Percentiles rank a stretch among this genome's conserved stretches.
Evolutionary conservation across 768 basidiomycete genomes (phyloP).

Genomic region (Mycena epipterygia): DNA sequence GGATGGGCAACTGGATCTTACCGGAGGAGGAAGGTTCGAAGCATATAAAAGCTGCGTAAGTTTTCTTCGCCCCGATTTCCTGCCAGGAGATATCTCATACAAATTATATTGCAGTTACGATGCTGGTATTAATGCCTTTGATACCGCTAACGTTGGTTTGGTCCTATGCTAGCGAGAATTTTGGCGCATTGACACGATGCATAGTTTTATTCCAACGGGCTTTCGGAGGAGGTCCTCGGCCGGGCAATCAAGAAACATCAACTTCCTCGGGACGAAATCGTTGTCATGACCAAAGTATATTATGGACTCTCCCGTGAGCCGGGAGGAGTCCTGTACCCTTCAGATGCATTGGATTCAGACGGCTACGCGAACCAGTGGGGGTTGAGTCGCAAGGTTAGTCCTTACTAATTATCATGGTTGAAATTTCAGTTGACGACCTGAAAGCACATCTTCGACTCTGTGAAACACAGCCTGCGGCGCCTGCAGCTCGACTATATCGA

Average conservation of each 20-base stretch:
- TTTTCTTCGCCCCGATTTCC: neutral
- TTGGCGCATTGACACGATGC: neutral
- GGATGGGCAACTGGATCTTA: constrained; percentile 15
- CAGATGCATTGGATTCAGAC: neutral
- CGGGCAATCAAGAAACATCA: constrained; percentile 52
- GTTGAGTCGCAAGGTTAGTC: constrained; percentile 55
- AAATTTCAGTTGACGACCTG: neutral
- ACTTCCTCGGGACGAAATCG: constrained; percentile 55
- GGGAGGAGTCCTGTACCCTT: constrained; percentile 46
- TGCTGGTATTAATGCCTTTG: constrained; percentile 52
- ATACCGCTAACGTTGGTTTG: constrained; percentile 48
- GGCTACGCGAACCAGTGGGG: constrained; percentile 48
- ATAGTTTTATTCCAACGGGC: constrained; percentile 29
- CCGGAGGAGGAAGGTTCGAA: constrained; percentile 19
- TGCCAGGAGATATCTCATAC: neutral
- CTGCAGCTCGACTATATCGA: constrained; percentile 70
- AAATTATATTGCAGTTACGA: constrained; percentile 37
- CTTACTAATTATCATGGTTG: neutral
- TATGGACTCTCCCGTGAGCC: constrained; percentile 51
- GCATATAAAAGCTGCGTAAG: constrained; percentile 39
- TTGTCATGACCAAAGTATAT: constrained; percentile 59
- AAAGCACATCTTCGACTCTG: constrained; percentile 71
- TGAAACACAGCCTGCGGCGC: constrained; percentile 57
- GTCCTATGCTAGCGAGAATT: neutral
- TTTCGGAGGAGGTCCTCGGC: constrained; percentile 58